Base-by-base conservation (phyloP, 2,329 filamentous ascomycete species). In the Fusarium palustre region DNA sequence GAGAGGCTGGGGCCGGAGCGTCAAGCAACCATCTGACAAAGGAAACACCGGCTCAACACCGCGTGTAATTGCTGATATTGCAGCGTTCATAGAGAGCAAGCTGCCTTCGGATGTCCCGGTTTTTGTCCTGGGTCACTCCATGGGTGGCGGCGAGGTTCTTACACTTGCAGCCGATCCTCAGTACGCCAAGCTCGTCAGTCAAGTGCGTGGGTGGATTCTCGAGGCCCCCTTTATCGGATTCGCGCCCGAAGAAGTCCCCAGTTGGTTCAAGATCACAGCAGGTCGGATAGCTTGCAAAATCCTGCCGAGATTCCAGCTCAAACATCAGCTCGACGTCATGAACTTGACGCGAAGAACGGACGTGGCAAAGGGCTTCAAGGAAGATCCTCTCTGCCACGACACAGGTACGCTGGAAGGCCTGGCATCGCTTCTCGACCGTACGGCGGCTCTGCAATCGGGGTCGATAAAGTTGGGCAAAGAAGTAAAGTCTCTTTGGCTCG, bases 51-150 rank as follows among this genome's bases (percentile, higher is more conserved):
- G 94, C 9, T 85, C 90, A 9, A 97, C 94, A 3, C 69, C 84
- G 3, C 86, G 84, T 57, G 92, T 97, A 59, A 82, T 97, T 45
- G 84, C 86, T 60, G 94, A 97, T 78, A 89, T 97, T 56, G 92
- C 89, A 13, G 89, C 90, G 43, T 93, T 97, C 77, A 84, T 96
- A 70, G 84, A 84, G 62, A 81, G 83, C 33, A 86, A 91, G 66
- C 81, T 90, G 7, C 85, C 85, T 12, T 78, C 79, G 25, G 74
- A 79, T 6, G 81, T 83, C 36, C 93, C 93, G 0, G 76, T 97
- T 18, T 97, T 97, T 80, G 85, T 97, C 22, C 89, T 96, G 83
- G 94, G 94, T 55, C 93, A 97, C 80, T 94, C 91, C 24, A 97
- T 97, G 93, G 94, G 94, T 69, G 94, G 94, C 62, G 92, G 89